phyloP scores from a whole-genome alignment of 2,329 filamentous ascomycete genomes.

The Fonsecaea multimorphosa region DNA sequence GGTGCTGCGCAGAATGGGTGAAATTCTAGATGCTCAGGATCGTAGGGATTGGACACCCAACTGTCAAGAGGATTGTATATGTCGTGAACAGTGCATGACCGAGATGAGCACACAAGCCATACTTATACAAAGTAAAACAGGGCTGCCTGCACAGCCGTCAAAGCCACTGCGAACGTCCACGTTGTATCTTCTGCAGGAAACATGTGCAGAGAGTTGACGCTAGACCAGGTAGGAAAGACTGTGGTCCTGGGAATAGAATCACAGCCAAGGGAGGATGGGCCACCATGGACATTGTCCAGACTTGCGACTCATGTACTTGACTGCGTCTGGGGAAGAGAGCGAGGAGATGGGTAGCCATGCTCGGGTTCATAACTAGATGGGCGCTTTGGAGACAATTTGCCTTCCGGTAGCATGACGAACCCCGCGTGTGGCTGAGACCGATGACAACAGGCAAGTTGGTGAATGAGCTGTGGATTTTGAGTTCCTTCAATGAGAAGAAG shows the following conservation, averaged over 20 bases:
- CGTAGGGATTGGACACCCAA: background rate
- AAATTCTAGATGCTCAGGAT: background rate
- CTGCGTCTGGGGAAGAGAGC: background rate
- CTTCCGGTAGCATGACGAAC: background rate
- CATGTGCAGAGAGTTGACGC: background rate
- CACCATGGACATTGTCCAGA: background rate
- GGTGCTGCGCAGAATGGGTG: background rate
- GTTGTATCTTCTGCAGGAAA: background rate
- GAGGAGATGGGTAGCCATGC: background rate
- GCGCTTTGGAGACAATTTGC: background rate
- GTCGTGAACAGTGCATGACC: background rate
- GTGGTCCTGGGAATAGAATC: background rate
- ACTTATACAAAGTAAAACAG: background rate
- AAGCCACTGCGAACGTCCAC: background rate
- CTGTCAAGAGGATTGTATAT: background rate
- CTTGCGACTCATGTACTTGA: background rate
- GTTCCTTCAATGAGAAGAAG: too few relatives aligned
- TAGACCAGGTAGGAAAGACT: background rate
- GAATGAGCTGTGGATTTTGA: too few relatives aligned
- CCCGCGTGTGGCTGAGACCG: too few relatives aligned
- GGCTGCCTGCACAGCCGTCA: background rate
- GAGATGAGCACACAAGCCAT: background rate
- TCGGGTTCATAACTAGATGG: background rate
- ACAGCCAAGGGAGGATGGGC: background rate
- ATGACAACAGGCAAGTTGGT: too few relatives aligned